Evolutionary conservation across 2,329 filamentous ascomycete genomes (phyloP).

Genomic region (Xylariaceae sp.): DNA sequence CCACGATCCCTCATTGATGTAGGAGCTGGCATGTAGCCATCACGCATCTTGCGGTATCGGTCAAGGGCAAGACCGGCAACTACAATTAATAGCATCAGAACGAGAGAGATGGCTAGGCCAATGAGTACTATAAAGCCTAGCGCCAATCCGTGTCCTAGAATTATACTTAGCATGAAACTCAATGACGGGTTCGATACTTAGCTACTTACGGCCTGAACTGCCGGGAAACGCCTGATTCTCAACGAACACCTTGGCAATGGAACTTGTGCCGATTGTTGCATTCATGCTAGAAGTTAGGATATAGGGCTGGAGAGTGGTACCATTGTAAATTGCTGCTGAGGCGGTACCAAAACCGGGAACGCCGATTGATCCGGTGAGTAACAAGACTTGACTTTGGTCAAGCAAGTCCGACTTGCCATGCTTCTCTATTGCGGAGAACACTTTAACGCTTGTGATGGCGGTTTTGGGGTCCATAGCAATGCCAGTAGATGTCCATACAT

Average conservation of each 20-base stretch:
- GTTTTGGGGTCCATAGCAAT: constrained; percentile 60
- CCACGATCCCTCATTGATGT: constrained; percentile 58
- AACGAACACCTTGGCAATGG: constrained; percentile 76
- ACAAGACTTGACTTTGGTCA: constrained; percentile 61
- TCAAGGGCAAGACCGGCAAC: constrained; percentile 69
- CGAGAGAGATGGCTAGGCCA: constrained; percentile 70
- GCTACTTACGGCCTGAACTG: constrained; percentile 50
- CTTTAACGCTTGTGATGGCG: constrained; percentile 70
- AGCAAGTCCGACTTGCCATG: constrained; percentile 63
- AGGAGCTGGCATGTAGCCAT: constrained; percentile 75
- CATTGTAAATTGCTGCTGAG: constrained; percentile 84
- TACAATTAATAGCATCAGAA: constrained; percentile 70
- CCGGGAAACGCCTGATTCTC: constrained; percentile 74
- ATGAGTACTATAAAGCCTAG: constrained; percentile 77
- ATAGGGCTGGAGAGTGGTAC: constrained; percentile 71
- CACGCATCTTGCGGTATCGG: constrained; percentile 66
- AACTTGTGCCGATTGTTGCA: constrained; percentile 56
- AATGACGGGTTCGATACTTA: background rate
- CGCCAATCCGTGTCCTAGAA: constrained; percentile 53
- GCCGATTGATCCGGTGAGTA: constrained; percentile 78
- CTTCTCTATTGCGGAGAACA: constrained; percentile 64
- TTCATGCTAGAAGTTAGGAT: constrained; percentile 66
- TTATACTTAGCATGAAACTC: constrained; percentile 13
- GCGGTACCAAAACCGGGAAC: constrained; percentile 72
- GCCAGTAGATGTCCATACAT: constrained; percentile 63